These are phyloP conservation scores for Excoecaria cochinchinensis DNA, from an alignment of 345 rosid species.

Conservation along the genomic window DNA sequence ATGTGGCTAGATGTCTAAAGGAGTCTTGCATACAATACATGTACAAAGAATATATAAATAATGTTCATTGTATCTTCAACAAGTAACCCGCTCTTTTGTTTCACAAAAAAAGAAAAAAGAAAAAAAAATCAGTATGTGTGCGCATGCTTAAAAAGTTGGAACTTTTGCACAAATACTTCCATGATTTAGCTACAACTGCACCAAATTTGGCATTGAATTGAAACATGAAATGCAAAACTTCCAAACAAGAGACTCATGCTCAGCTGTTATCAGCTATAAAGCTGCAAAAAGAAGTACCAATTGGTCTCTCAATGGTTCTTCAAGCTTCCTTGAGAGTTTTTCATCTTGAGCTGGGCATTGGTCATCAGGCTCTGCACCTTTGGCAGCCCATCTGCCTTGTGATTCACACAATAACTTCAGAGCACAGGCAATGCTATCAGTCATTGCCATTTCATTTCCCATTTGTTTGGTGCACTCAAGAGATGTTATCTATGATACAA, in stretches of 20 bases:
- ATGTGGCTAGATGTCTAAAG: background rate
- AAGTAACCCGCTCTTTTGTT: background rate
- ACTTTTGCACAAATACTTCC: background rate
- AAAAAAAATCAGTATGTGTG: background rate
- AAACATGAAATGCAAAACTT: constrained; percentile 8
- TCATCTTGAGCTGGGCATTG: constrained; percentile 48
- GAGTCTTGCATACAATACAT: background rate
- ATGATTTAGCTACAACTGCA: background rate
- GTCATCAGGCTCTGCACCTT: constrained; percentile 26
- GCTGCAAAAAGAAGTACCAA: constrained; percentile 17
- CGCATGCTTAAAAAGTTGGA: too few relatives aligned
- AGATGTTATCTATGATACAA: constrained; percentile 39
- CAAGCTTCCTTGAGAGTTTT: constrained; percentile 22
- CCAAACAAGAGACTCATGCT: constrained; percentile 5
- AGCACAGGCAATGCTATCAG: constrained; percentile 38
- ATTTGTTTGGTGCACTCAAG: constrained; percentile 38
- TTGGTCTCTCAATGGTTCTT: constrained; percentile 17
- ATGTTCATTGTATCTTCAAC: background rate
- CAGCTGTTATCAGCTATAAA: constrained; percentile 7
- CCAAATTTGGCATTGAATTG: background rate
- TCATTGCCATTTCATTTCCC: constrained; percentile 27
- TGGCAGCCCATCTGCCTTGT: constrained; percentile 30
- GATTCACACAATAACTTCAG: constrained; percentile 35
- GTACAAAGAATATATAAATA: background rate
- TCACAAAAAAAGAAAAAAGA: background rate